Percentiles rank a stretch among this genome's conserved stretches.
phyloP scores from a whole-genome alignment of 495 filamentous ascomycete species.

The Podospora pseudocomata region DNA sequence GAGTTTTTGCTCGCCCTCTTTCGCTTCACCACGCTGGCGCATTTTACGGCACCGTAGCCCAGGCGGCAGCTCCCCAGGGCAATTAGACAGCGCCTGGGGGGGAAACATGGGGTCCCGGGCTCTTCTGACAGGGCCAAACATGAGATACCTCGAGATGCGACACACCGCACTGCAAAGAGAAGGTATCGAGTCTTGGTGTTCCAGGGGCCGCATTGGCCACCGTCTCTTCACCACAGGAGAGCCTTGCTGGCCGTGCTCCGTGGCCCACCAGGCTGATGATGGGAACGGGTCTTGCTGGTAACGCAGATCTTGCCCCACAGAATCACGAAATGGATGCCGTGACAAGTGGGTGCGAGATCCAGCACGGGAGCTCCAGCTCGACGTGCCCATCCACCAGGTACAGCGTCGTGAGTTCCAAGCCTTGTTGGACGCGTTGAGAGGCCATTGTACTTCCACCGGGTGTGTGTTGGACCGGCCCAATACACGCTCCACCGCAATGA shows the following conservation, averaged over 20 bases:
- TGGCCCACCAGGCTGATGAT: background rate
- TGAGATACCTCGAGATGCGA: background rate
- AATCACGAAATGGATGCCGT: conserved; percentile 4
- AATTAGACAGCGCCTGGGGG: background rate
- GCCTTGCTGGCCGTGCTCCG: background rate
- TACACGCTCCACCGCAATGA: background rate
- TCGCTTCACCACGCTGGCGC: conserved; percentile 8
- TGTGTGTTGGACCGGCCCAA: background rate
- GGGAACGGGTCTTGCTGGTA: conserved; percentile 4
- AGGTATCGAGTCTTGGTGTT: background rate
- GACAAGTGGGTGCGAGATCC: background rate
- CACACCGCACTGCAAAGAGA: background rate
- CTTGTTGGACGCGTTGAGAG: background rate
- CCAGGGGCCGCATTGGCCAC: background rate
- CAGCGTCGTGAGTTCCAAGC: background rate
- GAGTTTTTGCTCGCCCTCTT: conserved; percentile 2
- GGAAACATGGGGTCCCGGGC: background rate
- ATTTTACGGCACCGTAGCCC: conserved; percentile 9
- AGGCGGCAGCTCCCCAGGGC: background rate
- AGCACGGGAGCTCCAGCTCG: background rate
- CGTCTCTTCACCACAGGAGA: background rate
- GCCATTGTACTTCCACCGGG: background rate
- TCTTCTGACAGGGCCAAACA: background rate
- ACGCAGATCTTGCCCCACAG: conserved; percentile 3
- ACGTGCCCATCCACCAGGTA: background rate